Conservation (phyloP, 2,329 filamentous ascomycete species). For the Thielaviopsis populi region DNA sequence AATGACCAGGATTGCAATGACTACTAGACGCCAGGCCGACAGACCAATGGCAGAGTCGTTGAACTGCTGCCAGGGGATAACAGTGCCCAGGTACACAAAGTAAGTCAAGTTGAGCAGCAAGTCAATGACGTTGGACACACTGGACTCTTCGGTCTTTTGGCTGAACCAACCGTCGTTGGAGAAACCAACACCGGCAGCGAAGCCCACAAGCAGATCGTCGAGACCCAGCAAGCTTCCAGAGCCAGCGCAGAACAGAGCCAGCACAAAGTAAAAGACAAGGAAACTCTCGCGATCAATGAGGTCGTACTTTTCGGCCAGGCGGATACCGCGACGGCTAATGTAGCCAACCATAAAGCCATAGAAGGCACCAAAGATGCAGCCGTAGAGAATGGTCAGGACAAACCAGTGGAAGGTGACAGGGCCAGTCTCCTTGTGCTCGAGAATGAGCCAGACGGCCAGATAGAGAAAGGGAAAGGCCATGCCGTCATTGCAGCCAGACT, state of each 20-base stretch:
- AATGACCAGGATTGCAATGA: conserved; percentile 84
- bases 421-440: conserved; percentile 53
- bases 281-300: conserved; percentile 94
- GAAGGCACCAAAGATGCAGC: conserved; percentile 83
- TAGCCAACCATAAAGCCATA: conserved; percentile 84
- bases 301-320: conserved; percentile 66
- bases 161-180: conserved; percentile 99
- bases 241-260: conserved; percentile 89
- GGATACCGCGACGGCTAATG: conserved; percentile 78
- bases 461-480: conserved; percentile 99
- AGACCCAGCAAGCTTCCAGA: conserved; percentile 82
- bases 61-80: conserved; percentile 90
- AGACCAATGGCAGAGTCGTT: conserved; percentile 62
- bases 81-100: conserved; percentile 94
- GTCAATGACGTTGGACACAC: conserved; percentile 98
- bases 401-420: conserved; percentile 75
- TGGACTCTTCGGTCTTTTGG: conserved; percentile 94
- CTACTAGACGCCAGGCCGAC: conserved; percentile 76
- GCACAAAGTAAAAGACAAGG: conserved; percentile 94
- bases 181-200: conserved; percentile 93
- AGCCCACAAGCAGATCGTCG: conserved; percentile 88
- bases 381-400: conserved; percentile 79
- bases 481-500: conserved; percentile 97
- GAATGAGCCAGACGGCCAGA: conserved; percentile 75
- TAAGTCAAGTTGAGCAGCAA: conserved; percentile 91